Percentiles rank a stretch among this genome's conserved stretches.
These are phyloP conservation scores for Arthrocladium fulminans DNA, from an alignment of 2,329 filamentous ascomycete species.

Conservation along the genomic window DNA sequence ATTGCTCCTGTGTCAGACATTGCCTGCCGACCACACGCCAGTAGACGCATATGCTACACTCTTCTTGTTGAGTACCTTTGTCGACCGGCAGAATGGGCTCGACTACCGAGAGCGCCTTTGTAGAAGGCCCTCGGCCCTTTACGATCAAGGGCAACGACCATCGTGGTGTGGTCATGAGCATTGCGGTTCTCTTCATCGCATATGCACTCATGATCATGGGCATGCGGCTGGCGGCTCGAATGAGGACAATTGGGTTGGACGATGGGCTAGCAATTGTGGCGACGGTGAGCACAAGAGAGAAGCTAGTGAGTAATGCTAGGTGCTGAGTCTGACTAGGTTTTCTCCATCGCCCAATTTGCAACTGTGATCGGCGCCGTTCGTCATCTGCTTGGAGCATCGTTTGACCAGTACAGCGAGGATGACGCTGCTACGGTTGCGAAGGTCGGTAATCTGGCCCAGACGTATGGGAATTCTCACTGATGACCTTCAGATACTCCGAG, in stretches of 20 bases:
- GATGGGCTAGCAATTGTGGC: constrained; percentile 14
- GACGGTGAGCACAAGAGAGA: constrained; percentile 6
- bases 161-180: constrained; percentile 12
- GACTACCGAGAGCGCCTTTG: neutral
- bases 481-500: constrained; percentile 8
- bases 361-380: constrained; percentile 10
- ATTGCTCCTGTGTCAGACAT: too few relatives aligned
- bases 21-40: too few relatives aligned
- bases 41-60: too few relatives aligned
- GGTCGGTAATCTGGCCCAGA: neutral
- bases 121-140: constrained; percentile 13
- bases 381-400: constrained; percentile 12
- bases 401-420: constrained; percentile 2
- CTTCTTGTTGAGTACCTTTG: too few relatives aligned
- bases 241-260: constrained; percentile 13
- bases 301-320: neutral
- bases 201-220: constrained; percentile 15
- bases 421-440: constrained; percentile 9
- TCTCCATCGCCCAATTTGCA: constrained; percentile 12
- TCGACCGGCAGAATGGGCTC: neutral
- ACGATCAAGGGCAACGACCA: constrained; percentile 10
- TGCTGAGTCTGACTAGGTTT: constrained; percentile 8
- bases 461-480: constrained; percentile 1
- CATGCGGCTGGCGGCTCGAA: constrained; percentile 12
- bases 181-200: constrained; percentile 12